These are phyloP conservation scores for Fusarium solani-melongenae DNA, from an alignment of 2,329 filamentous ascomycete genomes.

Conservation along the genomic window DNA sequence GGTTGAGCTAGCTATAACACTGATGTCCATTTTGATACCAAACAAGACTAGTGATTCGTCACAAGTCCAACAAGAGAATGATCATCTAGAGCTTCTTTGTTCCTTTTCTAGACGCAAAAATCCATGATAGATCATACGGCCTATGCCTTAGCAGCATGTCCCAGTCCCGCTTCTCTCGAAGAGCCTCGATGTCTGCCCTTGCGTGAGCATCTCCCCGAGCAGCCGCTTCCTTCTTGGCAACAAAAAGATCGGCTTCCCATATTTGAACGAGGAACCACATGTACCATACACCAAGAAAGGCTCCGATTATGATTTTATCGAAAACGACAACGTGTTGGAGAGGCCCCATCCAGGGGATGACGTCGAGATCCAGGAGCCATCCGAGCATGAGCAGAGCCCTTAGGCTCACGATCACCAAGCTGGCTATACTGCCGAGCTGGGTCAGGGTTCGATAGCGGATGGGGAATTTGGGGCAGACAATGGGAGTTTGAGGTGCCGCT, in stretches of 20 bases:
- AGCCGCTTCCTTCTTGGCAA: not conserved
- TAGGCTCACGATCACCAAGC: too few species aligned
- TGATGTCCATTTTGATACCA: not conserved
- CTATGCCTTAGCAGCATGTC: not conserved
- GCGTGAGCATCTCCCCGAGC: not conserved
- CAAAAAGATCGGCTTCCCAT: not conserved
- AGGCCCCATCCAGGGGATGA: too few species aligned
- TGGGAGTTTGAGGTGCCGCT: too few species aligned
- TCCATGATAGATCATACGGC: not conserved
- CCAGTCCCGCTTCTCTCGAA: not conserved
- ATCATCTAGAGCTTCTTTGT: not conserved
- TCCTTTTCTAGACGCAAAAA: not conserved
- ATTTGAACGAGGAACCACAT: not conserved
- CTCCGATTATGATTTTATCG: too few species aligned
- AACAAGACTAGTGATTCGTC: not conserved
- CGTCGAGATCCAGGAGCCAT: too few species aligned
- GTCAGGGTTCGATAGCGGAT: too few species aligned
- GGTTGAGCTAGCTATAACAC: not conserved
- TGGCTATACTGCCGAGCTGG: too few species aligned
- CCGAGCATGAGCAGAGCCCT: too few species aligned
- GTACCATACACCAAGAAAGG: too few species aligned
- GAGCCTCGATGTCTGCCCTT: not conserved
- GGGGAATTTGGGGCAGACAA: too few species aligned
- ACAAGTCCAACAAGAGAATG: not conserved
- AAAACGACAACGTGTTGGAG: too few species aligned